Evolutionary conservation across 2,329 filamentous ascomycete genomes (phyloP), one percentile per base, ranked within the genome.

Genomic region (Boeremia lycopersici): DNA sequence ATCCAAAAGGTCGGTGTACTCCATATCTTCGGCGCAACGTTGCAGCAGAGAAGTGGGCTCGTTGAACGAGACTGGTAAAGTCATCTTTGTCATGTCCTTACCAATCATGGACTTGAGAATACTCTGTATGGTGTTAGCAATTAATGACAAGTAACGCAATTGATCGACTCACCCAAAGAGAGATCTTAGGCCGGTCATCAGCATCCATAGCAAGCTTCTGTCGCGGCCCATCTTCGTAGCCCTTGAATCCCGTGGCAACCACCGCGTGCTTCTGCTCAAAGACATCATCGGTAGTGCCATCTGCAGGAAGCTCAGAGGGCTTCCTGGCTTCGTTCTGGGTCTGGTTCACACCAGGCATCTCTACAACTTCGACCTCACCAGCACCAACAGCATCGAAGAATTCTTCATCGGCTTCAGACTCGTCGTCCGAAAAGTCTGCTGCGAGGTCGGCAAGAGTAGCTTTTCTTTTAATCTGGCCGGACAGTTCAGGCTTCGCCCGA

Each of bases 1-100:
- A 68, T 99, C 92, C 29, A 99, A 82, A 6, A 99, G 85, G 65
- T 98, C 91, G 0, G 90, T 90, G 71, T 99, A 99, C 76, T 99
- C 95, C 90, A 99, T 93, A 70, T 99, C 95, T 77, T 99, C 95
- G 5, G 91, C 91, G 38, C 96, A 93, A 72, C 95, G 90, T 75
- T 98, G 95, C 8, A 99, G 83, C 11, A 99, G 81, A 6, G 95
- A 98, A 0, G 95, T 99, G 0, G 95, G 95, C 76, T 99, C 95
- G 77, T 99, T 99, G 81, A 99, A 98, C 0, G 95, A 96, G 2
- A 99, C 95, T 0, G 95, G 95, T 17, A 99, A 80, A 0, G 95
- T 98, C 93, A 99, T 99, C 80, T 96, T 98, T 33, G 95, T 98
- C 95, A 99, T 98, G 72, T 99, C 95, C 75, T 99, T 98, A 60